phyloP scores from a whole-genome alignment of 2,329 filamentous ascomycete species.

The Colletotrichum salicis region DNA sequence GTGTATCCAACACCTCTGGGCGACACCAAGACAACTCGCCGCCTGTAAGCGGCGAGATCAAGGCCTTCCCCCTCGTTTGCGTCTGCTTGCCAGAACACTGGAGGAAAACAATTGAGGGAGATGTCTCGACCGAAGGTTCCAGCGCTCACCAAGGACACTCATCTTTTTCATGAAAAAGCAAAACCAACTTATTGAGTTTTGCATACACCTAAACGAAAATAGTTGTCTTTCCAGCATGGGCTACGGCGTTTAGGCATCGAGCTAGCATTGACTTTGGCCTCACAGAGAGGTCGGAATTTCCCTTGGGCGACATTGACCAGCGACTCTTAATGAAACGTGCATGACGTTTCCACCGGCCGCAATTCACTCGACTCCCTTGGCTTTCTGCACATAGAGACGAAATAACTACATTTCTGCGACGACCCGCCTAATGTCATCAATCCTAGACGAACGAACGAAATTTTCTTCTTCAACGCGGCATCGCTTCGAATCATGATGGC shows the following conservation, averaged over 20 bases:
- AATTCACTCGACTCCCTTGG: slow-evolving; percentile 14
- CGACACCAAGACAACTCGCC: slow-evolving; percentile 69
- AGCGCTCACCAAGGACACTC: slow-evolving; percentile 47
- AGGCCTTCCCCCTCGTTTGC: slow-evolving; percentile 96
- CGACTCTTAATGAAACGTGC: slow-evolving; percentile 23
- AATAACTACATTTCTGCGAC: slow-evolving; percentile 44
- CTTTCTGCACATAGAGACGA: slow-evolving; percentile 45
- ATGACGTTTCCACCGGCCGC: slow-evolving; percentile 27
- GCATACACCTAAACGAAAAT: slow-evolving; percentile 39
- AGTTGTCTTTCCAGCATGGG: slow-evolving; percentile 45
- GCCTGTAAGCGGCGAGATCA: slow-evolving; percentile 82
- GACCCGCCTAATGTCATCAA: slow-evolving; percentile 48
- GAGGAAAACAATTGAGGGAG: slow-evolving; percentile 95
- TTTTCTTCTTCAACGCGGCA: slow-evolving; percentile 39
- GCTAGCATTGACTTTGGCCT: slow-evolving; percentile 18
- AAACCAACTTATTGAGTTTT: slow-evolving; percentile 37
- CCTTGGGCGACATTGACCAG: not conserved
- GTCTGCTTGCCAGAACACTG: slow-evolving; percentile 96
- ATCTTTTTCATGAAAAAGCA: slow-evolving; percentile 40
- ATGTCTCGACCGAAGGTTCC: slow-evolving; percentile 75
- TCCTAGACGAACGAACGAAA: slow-evolving; percentile 44
- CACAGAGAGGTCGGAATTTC: not conserved
- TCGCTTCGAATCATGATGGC: slow-evolving; percentile 37
- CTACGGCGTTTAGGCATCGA: slow-evolving; percentile 49
- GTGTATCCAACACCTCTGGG: slow-evolving; percentile 84